Evolutionary conservation across 2,329 filamentous ascomycete genomes (phyloP).

Genomic region (Fusarium denticulatum): DNA sequence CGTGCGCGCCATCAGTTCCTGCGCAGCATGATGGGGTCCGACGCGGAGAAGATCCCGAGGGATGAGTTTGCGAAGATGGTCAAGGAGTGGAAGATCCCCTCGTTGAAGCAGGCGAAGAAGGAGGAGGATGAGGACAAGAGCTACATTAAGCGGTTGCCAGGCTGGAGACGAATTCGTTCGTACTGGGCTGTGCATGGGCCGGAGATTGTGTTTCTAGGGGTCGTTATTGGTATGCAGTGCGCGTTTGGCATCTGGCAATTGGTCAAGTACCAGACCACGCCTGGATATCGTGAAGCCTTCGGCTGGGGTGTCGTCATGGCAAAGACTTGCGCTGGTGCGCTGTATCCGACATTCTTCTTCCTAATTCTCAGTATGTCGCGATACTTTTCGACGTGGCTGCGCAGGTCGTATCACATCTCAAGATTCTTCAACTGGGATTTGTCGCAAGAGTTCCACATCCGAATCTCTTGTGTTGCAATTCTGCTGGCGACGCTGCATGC

Average conservation of each 20-base stretch:
- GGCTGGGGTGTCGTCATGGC: constrained; percentile 67
- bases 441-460: constrained; percentile 65
- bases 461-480: constrained; percentile 61
- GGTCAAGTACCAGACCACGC: constrained; percentile 60
- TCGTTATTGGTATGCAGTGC: constrained; percentile 59
- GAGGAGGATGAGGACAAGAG: constrained; percentile 58
- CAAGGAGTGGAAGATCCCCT: constrained; percentile 58
- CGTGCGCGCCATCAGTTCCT: constrained; percentile 62
- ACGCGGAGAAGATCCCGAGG: constrained; percentile 54
- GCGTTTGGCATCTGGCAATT: constrained; percentile 66
- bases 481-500: constrained; percentile 62
- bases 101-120: constrained; percentile 57
- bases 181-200: constrained; percentile 67
- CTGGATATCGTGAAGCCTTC: constrained; percentile 58
- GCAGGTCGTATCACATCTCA: constrained; percentile 61
- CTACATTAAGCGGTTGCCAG: constrained; percentile 57
- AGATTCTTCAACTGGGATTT: constrained; percentile 67
- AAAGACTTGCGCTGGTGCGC: constrained; percentile 63
- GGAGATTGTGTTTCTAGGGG: constrained; percentile 58
- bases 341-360: constrained; percentile 69
- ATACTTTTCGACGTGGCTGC: constrained; percentile 63
- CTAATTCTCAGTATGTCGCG: constrained; percentile 67
- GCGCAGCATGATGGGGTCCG: constrained; percentile 58
- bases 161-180: constrained; percentile 58
- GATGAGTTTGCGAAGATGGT: constrained; percentile 58